phyloP scores from a whole-genome alignment of 2,329 filamentous ascomycete genomes.

The Teratosphaeria epicoccoides region DNA sequence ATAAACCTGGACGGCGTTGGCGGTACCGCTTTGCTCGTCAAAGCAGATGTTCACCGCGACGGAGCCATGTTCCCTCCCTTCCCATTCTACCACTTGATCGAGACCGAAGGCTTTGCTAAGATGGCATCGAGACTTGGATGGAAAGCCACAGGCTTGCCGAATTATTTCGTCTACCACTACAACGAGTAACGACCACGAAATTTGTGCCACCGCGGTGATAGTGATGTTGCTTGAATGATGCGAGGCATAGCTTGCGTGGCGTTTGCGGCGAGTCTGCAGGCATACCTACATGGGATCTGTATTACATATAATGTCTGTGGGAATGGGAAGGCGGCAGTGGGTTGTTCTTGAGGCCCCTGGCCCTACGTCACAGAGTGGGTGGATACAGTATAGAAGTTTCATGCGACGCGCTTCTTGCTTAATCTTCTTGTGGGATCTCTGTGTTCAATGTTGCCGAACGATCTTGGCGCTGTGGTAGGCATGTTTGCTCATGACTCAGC shows the following conservation, averaged over 20 bases:
- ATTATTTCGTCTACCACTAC: constrained; percentile 66
- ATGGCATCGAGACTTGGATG: constrained; percentile 88
- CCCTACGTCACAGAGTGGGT: neutral
- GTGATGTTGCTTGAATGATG: neutral
- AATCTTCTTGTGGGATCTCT: neutral
- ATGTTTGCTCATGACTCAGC: too few relatives aligned
- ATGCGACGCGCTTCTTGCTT: neutral
- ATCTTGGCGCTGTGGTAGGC: neutral
- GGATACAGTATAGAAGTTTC: neutral
- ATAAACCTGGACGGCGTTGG: constrained; percentile 83
- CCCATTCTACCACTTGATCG: constrained; percentile 90
- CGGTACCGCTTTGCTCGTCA: constrained; percentile 83
- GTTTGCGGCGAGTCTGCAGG: neutral
- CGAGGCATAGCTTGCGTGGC: neutral
- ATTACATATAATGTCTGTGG: neutral
- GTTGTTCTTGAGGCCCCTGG: neutral
- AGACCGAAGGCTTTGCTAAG: constrained; percentile 95
- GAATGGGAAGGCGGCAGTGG: neutral
- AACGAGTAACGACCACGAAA: constrained; percentile 2
- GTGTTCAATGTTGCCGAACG: neutral
- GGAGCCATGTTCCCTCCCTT: constrained; percentile 98
- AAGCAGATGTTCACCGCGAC: constrained; percentile 92
- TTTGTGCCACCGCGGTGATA: constrained; percentile 1
- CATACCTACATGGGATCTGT: neutral
- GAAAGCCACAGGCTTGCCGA: constrained; percentile 77